phyloP scores from a whole-genome alignment of 1,139 yeast genomes.

The Saccharomycopsis hybrid region DNA sequence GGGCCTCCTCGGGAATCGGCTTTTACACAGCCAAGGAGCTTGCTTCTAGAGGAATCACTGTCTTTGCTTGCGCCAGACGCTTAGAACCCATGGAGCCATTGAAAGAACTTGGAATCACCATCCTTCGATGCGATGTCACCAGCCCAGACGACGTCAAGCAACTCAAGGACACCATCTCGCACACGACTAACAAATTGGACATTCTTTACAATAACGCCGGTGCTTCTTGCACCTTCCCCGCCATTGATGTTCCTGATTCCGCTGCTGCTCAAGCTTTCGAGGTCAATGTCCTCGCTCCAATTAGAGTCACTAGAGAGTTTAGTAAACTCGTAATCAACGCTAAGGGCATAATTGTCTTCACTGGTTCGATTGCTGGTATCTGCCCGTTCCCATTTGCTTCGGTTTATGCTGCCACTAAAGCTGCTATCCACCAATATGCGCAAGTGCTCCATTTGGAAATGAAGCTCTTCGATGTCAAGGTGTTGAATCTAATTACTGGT shows the following conservation, averaged over 20 bases:
- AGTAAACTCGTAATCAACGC: slow-evolving; percentile 53
- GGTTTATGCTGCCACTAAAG: slow-evolving; percentile 64
- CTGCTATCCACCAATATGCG: slow-evolving; percentile 72
- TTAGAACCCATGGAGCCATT: slow-evolving; percentile 55
- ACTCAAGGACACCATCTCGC: slow-evolving; percentile 37
- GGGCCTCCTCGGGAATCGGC: slow-evolving; percentile 82
- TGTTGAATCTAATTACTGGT: slow-evolving; percentile 64
- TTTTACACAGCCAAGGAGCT: slow-evolving; percentile 58
- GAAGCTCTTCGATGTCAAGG: slow-evolving; percentile 68
- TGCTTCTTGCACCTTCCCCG: slow-evolving; percentile 64
- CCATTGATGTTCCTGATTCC: slow-evolving; percentile 58
- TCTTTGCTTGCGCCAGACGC: slow-evolving; percentile 71
- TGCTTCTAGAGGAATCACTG: slow-evolving; percentile 55
- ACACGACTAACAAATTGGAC: slow-evolving; percentile 43
- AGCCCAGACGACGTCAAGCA: slow-evolving; percentile 41
- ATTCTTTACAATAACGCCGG: slow-evolving; percentile 67
- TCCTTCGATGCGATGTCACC: slow-evolving; percentile 47
- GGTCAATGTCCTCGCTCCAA: slow-evolving; percentile 67
- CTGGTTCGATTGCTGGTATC: slow-evolving; percentile 67
- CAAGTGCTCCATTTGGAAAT: slow-evolving; percentile 57
- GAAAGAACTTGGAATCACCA: slow-evolving; percentile 30
- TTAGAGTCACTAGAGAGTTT: slow-evolving; percentile 57
- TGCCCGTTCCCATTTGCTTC: slow-evolving; percentile 67
- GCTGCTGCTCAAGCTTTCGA: slow-evolving; percentile 49
- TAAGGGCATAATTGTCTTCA: slow-evolving; percentile 66